A percentile compares a stretch with the other conserved stretches of the same genome.
These are phyloP conservation scores for Globisporangium viniferum DNA, from an alignment of 352 stramenopile species.

Conservation along the genomic window DNA sequence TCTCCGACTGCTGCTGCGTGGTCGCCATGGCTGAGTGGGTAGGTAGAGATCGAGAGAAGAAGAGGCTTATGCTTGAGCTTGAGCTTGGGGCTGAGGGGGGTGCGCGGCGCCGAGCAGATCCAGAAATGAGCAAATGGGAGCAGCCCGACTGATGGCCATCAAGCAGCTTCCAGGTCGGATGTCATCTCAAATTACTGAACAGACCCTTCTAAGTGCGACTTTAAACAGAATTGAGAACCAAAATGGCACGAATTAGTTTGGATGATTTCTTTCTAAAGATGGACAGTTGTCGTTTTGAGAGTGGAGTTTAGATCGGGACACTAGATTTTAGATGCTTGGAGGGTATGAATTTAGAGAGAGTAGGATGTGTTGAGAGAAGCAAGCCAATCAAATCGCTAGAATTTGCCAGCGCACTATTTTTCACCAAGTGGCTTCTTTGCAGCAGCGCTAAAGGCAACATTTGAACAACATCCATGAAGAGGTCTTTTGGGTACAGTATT, in stretches of 20 bases:
- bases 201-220: no score
- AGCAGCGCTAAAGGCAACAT: not conserved
- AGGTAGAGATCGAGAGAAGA: not conserved
- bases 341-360: no score
- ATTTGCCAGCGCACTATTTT: not conserved
- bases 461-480: not conserved
- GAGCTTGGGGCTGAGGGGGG: not conserved
- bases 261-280: no score
- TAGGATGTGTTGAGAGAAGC: no score
- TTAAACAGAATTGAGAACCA: not conserved
- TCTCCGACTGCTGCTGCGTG: constrained; percentile 16
- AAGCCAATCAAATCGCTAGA: not conserved
- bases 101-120: not conserved
- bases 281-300: no score
- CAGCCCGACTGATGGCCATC: not conserved
- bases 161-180: not conserved
- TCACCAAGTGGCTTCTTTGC: constrained; percentile 4
- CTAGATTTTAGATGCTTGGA: no score
- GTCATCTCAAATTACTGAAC: no score
- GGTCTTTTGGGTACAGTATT: not conserved
- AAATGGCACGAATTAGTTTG: not conserved
- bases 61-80: not conserved
- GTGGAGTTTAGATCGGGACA: no score
- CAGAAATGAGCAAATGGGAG: not conserved
- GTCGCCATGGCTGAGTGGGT: constrained; percentile 22